Conservation (phyloP, 2,329 filamentous ascomycete species). For the Colletotrichum sublineola region DNA sequence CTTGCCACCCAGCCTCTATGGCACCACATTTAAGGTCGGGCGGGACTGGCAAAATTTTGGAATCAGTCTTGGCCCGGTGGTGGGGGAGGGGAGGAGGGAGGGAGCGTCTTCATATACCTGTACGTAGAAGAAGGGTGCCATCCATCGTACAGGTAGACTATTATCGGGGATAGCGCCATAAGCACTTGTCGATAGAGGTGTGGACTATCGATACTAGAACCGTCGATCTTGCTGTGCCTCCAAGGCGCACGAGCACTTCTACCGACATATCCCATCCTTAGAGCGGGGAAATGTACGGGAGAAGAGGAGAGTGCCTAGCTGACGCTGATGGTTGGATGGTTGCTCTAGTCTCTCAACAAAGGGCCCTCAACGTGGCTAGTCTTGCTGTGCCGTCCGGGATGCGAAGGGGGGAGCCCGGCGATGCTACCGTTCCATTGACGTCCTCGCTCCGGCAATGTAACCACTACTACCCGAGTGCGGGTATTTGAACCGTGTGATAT, state of each 20-base stretch:
- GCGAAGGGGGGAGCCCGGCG: constrained; percentile 6
- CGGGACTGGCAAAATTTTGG: neutral
- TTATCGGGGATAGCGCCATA: neutral
- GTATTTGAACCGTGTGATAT: too few relatives aligned
- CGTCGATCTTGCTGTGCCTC: neutral
- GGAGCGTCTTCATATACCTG: too few relatives aligned
- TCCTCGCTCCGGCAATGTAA: constrained; percentile 11
- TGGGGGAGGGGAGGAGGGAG: too few relatives aligned
- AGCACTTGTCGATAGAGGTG: constrained; percentile 18
- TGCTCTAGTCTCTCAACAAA: neutral
- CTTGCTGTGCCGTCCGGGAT: neutral
- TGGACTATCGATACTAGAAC: neutral
- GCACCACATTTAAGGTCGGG: constrained; percentile 17
- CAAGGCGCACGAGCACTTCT: neutral
- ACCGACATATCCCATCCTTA: neutral
- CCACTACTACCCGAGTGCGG: neutral
- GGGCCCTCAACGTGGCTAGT: neutral
- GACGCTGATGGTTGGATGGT: neutral
- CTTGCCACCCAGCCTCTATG: constrained; percentile 23
- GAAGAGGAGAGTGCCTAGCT: too few relatives aligned
- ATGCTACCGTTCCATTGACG: constrained; percentile 31
- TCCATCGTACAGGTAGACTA: too few relatives aligned
- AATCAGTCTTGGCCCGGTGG: neutral
- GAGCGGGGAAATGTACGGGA: neutral
- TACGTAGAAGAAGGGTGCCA: too few relatives aligned